phyloP scores from a whole-genome alignment of 805 yeast genomes.

The Saccharomycopsis sp. region DNA sequence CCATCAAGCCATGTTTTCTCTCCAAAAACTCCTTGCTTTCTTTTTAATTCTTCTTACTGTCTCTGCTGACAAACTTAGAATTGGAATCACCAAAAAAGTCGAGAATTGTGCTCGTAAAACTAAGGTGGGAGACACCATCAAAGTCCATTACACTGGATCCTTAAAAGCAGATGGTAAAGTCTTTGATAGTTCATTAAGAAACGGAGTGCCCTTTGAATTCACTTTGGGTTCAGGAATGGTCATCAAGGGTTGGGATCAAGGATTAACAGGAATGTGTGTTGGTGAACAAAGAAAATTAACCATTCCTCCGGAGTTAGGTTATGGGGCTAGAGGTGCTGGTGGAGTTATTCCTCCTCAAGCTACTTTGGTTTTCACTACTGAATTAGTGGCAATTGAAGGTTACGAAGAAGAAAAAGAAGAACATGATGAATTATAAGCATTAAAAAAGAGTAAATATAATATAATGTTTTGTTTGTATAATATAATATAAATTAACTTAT shows the following conservation, averaged over 20 bases:
- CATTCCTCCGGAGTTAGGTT: conserved; percentile 71
- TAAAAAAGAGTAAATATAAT: too few relatives aligned
- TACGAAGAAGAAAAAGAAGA: conserved; percentile 6
- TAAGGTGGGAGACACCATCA: conserved; percentile 51
- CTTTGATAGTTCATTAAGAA: conserved; percentile 62
- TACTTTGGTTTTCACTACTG: conserved; percentile 57
- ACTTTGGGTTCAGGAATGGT: conserved; percentile 72
- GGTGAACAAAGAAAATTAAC: conserved; percentile 76
- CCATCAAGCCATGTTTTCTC: too few relatives aligned
- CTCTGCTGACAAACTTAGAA: conserved; percentile 10
- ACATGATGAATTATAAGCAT: not conserved
- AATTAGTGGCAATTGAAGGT: conserved; percentile 40
- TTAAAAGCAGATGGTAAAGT: conserved; percentile 50
- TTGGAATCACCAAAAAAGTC: conserved; percentile 38
- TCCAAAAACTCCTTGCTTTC: too few relatives aligned
- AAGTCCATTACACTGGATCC: conserved; percentile 73
- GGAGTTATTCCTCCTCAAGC: conserved; percentile 73
- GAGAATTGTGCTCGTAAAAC: conserved; percentile 49
- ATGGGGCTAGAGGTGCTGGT: conserved; percentile 69
- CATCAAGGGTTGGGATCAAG: conserved; percentile 87
- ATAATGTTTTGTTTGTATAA: too few relatives aligned
- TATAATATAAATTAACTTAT: not conserved
- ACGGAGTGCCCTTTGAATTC: conserved; percentile 63
- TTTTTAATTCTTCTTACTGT: too few relatives aligned
- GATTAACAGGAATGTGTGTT: conserved; percentile 60